Evolutionary conservation across 495 filamentous ascomycete genomes (phyloP).

Genomic region (Daldinia bambusicola): DNA sequence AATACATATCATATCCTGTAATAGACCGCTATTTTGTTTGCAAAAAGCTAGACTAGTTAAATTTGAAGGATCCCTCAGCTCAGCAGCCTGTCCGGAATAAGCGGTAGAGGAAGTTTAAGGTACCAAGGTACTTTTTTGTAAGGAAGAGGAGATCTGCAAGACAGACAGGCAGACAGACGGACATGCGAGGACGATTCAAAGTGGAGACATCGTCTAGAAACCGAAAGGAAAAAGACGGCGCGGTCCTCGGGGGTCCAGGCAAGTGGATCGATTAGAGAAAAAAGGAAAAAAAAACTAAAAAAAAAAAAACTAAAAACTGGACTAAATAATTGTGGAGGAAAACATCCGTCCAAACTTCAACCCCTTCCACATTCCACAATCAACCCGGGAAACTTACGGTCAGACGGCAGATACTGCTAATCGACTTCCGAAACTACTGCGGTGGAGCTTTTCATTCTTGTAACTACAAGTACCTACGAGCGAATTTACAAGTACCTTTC

Average conservation of each 20-base stretch:
- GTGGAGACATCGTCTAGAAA: constrained; percentile 39
- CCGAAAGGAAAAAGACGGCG: constrained; percentile 32
- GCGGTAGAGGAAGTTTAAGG: background rate
- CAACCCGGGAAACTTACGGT: constrained; percentile 47
- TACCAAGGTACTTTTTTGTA: background rate
- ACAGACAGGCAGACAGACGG: constrained; percentile 26
- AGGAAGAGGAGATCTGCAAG: constrained; percentile 19
- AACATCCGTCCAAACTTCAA: constrained; percentile 27
- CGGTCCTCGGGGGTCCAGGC: constrained; percentile 25
- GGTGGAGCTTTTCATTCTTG: constrained; percentile 19
- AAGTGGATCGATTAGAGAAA: constrained; percentile 30
- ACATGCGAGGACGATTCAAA: constrained; percentile 1
- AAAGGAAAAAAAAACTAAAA: background rate
- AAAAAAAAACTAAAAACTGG: background rate
- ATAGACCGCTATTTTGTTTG: constrained; percentile 24
- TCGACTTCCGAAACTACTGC: constrained; percentile 30
- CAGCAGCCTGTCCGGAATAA: background rate
- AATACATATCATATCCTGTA: background rate
- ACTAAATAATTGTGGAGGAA: constrained; percentile 32
- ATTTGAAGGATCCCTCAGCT: constrained; percentile 1
- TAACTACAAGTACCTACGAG: constrained; percentile 26
- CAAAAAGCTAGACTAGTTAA: background rate
- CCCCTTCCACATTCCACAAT: too few relatives aligned
- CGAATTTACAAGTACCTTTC: constrained; percentile 26
- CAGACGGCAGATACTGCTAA: constrained; percentile 33